Percentiles rank a stretch among this genome's conserved stretches.
Evolutionary conservation across 73 alveolate genomes (phyloP).

Genomic region (Strombidium stylifer): DNA sequence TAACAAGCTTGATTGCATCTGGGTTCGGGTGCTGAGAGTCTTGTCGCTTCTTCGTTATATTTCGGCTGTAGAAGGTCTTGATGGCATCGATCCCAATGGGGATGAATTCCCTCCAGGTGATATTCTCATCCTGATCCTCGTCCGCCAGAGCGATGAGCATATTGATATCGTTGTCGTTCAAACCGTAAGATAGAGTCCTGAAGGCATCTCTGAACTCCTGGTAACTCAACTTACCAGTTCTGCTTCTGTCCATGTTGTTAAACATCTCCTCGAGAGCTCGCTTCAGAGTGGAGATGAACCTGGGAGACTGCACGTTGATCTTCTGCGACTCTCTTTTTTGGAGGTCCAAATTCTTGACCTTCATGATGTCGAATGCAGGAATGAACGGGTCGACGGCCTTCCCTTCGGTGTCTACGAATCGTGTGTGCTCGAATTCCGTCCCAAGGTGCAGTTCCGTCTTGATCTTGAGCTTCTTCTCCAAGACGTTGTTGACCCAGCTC

Average conservation of each 20-base stretch:
- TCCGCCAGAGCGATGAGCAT: slow-evolving; percentile 31
- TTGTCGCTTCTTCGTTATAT: not conserved
- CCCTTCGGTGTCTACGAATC: slow-evolving; percentile 17
- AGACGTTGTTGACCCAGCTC: slow-evolving; percentile 42
- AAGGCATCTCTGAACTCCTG: slow-evolving; percentile 31
- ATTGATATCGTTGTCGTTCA: slow-evolving; percentile 27
- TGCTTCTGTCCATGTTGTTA: slow-evolving; percentile 15
- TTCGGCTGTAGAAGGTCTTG: slow-evolving; percentile 29
- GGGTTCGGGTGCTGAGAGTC: slow-evolving; percentile 27
- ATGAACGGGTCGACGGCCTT: slow-evolving; percentile 24
- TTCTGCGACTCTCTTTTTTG: slow-evolving; percentile 25
- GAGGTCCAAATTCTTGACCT: slow-evolving; percentile 11
- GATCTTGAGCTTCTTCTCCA: slow-evolving; percentile 32
- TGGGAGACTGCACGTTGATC: slow-evolving; percentile 20
- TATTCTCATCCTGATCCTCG: slow-evolving; percentile 20
- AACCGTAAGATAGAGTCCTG: slow-evolving; percentile 19
- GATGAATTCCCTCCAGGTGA: slow-evolving; percentile 31
- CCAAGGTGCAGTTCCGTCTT: slow-evolving; percentile 39
- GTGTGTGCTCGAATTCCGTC: slow-evolving; percentile 43
- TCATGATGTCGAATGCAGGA: slow-evolving; percentile 34
- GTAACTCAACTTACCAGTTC: slow-evolving; percentile 7
- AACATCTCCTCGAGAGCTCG: slow-evolving; percentile 28
- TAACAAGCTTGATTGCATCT: slow-evolving; percentile 32
- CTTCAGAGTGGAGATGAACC: slow-evolving; percentile 30
- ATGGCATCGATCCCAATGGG: slow-evolving; percentile 41